phyloP scores from a whole-genome alignment of 768 basidiomycete species.

The Cyclocybe aegerita region DNA sequence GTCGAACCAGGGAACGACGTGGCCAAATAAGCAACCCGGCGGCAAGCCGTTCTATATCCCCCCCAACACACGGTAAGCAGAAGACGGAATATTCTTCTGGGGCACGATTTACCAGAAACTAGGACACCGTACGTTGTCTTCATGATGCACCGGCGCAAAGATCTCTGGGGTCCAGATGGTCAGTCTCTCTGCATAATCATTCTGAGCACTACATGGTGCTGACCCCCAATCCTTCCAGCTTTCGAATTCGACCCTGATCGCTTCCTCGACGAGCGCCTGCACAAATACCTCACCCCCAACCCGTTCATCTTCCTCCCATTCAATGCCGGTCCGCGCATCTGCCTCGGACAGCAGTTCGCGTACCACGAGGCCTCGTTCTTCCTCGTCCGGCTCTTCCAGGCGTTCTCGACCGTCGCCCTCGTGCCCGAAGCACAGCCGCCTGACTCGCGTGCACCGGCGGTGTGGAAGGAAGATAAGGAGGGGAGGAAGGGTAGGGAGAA shows the following conservation, averaged over 20 bases:
- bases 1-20: constrained; percentile 10
- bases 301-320: constrained; percentile 56
- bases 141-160: constrained; percentile 58
- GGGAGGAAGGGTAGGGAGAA: constrained; percentile 33
- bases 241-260: constrained; percentile 61
- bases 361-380: constrained; percentile 49
- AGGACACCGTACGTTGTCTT: constrained; percentile 40
- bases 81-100: neutral
- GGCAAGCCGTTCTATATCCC: constrained; percentile 16
- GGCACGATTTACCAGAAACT: neutral
- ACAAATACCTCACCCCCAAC: constrained; percentile 52
- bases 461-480: constrained; percentile 31
- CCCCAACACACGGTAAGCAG: constrained; percentile 13
- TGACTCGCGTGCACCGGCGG: constrained; percentile 30
- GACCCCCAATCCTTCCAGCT: constrained; percentile 30
- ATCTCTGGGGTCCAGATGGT: constrained; percentile 71
- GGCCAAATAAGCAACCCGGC: constrained; percentile 11
- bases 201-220: neutral
- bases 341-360: constrained; percentile 46
- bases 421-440: constrained; percentile 35
- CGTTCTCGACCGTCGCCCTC: constrained; percentile 40
- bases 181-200: neutral
- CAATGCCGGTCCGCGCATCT: constrained; percentile 49
- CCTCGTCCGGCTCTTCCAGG: constrained; percentile 49
- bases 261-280: constrained; percentile 57